Evolutionary conservation across 2,329 filamentous ascomycete species (phyloP).

Genomic region (Aspergillus jensenii): DNA sequence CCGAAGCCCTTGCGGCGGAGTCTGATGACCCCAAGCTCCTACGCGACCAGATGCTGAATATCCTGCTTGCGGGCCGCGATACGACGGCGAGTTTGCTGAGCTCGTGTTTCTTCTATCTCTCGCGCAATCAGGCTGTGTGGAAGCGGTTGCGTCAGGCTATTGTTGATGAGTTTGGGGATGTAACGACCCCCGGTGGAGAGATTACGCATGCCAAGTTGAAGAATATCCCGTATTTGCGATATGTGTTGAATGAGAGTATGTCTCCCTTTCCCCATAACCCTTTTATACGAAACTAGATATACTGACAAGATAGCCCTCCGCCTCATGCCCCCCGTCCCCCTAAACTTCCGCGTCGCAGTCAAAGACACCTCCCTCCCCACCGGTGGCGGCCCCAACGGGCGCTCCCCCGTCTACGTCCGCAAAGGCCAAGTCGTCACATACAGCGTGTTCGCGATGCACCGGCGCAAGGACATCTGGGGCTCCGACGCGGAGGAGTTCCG

Average conservation of each 20-base stretch:
- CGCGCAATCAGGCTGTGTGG: background rate
- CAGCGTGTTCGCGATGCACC: slow-evolving; percentile 33
- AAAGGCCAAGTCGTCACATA: background rate
- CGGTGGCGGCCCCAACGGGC: slow-evolving; percentile 20
- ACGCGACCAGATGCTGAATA: no score
- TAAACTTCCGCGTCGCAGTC: slow-evolving; percentile 12
- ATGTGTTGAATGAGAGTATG: background rate
- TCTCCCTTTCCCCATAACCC: background rate
- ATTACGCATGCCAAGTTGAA: background rate
- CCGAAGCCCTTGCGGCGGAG: no score
- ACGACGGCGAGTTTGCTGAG: no score
- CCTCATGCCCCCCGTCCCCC: slow-evolving; percentile 11
- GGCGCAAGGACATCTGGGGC: slow-evolving; percentile 38
- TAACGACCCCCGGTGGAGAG: background rate
- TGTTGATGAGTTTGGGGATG: no score
- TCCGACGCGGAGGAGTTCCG: slow-evolving; percentile 27
- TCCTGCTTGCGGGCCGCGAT: no score
- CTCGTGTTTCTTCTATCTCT: no score
- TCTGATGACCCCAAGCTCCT: no score
- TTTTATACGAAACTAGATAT: background rate
- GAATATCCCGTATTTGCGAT: background rate
- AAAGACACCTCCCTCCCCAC: slow-evolving; percentile 23
- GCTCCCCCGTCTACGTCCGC: slow-evolving; percentile 11
- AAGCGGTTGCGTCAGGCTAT: background rate
- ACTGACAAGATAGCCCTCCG: slow-evolving; percentile 5